phyloP scores from a whole-genome alignment of 495 filamentous ascomycete species.

The Penicillium cataractarum region DNA sequence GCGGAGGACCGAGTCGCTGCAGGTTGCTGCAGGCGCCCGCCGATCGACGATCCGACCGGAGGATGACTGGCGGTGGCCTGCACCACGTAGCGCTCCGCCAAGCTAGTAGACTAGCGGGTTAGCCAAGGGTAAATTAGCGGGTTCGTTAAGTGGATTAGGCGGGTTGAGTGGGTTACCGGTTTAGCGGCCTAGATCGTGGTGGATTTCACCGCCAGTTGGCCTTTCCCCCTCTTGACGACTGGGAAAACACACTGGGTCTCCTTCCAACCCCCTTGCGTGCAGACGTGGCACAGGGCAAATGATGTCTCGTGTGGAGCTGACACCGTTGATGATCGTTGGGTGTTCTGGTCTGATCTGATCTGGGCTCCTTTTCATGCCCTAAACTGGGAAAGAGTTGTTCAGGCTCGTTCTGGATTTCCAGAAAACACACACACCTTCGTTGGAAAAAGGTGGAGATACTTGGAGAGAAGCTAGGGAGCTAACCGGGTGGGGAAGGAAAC shows the following conservation, averaged over 20 bases:
- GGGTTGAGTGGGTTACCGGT: background rate
- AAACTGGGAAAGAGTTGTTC: background rate
- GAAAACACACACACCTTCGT: background rate
- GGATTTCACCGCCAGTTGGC: conserved; percentile 38
- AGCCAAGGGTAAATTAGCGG: background rate
- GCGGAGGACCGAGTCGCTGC: conserved; percentile 5
- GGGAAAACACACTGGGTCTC: no score
- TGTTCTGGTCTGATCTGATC: background rate
- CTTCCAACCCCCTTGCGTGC: conserved; percentile 22
- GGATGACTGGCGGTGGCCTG: conserved; percentile 32
- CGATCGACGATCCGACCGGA: conserved; percentile 38
- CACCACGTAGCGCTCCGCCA: conserved; percentile 32
- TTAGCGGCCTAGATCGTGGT: conserved; percentile 30
- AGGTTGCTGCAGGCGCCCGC: conserved; percentile 28
- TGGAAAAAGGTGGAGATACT: background rate
- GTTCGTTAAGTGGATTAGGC: background rate
- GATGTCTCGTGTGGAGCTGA: background rate
- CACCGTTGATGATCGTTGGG: background rate
- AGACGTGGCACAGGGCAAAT: conserved; percentile 20
- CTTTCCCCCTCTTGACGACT: no score
- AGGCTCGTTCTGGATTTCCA: background rate
- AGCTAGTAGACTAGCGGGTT: background rate
- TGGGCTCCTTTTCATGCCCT: background rate
- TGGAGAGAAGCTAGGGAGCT: background rate
- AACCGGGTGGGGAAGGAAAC: background rate